These are phyloP conservation scores for Nicotiana otophora DNA, from an alignment of 257 asterid species.

Conservation along the genomic window DNA sequence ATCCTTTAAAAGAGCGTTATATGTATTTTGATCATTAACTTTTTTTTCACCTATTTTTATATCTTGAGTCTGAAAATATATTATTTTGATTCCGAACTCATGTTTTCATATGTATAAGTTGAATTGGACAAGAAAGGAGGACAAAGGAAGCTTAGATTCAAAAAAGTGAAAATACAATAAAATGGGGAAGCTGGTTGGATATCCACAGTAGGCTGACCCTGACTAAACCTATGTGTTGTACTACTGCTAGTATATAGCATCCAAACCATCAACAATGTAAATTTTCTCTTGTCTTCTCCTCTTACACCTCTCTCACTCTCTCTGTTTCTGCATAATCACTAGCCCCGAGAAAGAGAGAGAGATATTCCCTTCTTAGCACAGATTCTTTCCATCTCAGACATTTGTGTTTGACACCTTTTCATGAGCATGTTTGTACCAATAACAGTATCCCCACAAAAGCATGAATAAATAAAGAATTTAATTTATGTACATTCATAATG, in stretches of 20 bases:
- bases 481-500: too few species aligned
- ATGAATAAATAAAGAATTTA: neutral
- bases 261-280: neutral
- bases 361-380: neutral
- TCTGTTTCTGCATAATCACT: neutral
- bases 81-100: too few species aligned
- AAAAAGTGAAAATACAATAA: neutral
- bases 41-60: too few species aligned
- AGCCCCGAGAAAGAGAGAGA: neutral
- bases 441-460: neutral
- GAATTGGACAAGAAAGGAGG: too few species aligned
- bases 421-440: neutral
- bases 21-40: too few species aligned
- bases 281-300: neutral
- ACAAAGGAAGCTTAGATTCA: neutral
- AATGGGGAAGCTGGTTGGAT: neutral
- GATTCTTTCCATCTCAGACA: neutral
- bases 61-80: too few species aligned
- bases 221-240: slow-evolving; percentile 13
- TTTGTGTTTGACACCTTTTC: neutral
- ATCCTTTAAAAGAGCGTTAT: too few species aligned
- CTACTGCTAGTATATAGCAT: neutral
- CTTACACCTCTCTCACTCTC: too few species aligned
- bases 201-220: slow-evolving; percentile 5
- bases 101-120: too few species aligned